These are phyloP conservation scores for Suillus weaverae DNA, from an alignment of 768 basidiomycete species.

Conservation along the genomic window DNA sequence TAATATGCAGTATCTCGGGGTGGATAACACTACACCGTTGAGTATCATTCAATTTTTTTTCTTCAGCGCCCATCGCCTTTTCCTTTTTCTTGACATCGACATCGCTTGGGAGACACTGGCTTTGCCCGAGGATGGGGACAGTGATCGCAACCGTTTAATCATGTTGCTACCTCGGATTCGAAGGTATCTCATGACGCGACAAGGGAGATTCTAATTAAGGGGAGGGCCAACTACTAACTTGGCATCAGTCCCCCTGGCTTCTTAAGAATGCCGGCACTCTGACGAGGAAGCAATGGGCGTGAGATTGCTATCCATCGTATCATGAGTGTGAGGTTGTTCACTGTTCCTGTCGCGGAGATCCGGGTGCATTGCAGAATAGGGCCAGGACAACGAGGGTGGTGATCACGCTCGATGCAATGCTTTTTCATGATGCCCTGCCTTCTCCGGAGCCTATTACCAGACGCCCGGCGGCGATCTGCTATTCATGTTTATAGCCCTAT, in stretches of 20 bases:
- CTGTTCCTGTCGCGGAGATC: conserved; percentile 4
- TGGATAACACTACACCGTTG: conserved; percentile 71
- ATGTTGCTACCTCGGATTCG: conserved; percentile 3
- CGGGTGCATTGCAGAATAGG: not conserved
- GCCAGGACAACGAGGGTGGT: conserved; percentile 10
- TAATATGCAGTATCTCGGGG: conserved; percentile 70
- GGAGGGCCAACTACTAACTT: not conserved
- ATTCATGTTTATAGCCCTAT: conserved; percentile 16
- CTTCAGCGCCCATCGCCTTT: not conserved
- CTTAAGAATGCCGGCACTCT: not conserved
- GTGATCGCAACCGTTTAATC: conserved; percentile 6
- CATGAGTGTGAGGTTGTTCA: not conserved
- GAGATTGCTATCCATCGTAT: not conserved
- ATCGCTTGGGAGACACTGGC: conserved; percentile 4
- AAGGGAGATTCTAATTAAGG: not conserved
- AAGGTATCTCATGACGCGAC: not conserved
- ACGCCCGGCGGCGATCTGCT: not conserved
- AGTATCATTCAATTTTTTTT: conserved; percentile 23
- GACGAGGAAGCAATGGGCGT: conserved; percentile 3
- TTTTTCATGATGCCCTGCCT: conserved; percentile 2
- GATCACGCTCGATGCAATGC: conserved; percentile 6
- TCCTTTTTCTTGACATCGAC: not conserved
- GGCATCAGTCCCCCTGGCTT: not conserved
- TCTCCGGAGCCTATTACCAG: conserved; percentile 8
- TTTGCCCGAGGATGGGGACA: not conserved